phyloP scores from a whole-genome alignment of 192 early-diverging fungal genomes.

The Pilaira anomala region DNA sequence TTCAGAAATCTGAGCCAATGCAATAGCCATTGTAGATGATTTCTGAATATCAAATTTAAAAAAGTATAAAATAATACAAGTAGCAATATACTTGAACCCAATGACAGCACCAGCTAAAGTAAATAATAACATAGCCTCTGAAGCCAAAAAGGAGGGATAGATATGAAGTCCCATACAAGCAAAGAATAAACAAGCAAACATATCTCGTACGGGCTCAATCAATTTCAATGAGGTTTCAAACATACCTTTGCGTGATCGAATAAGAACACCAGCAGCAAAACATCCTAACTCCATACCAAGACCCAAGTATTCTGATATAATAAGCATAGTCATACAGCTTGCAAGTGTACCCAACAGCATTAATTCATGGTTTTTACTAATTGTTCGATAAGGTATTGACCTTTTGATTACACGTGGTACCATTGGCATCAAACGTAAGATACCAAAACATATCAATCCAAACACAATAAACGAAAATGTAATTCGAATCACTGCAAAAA shows the following conservation, averaged over 20 bases:
- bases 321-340: conserved; percentile 45
- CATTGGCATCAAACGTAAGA: conserved; percentile 24
- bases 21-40: conserved; percentile 42
- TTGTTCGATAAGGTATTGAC: conserved; percentile 17
- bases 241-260: conserved; percentile 42
- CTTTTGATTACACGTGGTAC: conserved; percentile 1
- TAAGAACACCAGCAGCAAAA: conserved; percentile 56
- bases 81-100: conserved; percentile 47
- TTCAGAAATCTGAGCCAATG: conserved; percentile 55
- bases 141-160: conserved; percentile 52
- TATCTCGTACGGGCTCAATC: conserved; percentile 47
- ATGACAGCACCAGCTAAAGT: conserved; percentile 41
- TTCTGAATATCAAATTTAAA: conserved; percentile 40
- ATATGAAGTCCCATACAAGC: conserved; percentile 58
- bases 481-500: conserved; percentile 30
- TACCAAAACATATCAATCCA: conserved; percentile 26
- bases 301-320: conserved; percentile 42
- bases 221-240: conserved; percentile 36
- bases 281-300: conserved; percentile 55
- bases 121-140: conserved; percentile 47
- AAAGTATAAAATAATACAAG: conserved; percentile 32
- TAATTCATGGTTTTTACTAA: conserved; percentile 38
- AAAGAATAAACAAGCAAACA: conserved; percentile 58
- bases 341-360: conserved; percentile 44
- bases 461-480: conserved; percentile 41